Base-by-base conservation (phyloP, 345 rosid genomes). In the Populus tremula region DNA sequence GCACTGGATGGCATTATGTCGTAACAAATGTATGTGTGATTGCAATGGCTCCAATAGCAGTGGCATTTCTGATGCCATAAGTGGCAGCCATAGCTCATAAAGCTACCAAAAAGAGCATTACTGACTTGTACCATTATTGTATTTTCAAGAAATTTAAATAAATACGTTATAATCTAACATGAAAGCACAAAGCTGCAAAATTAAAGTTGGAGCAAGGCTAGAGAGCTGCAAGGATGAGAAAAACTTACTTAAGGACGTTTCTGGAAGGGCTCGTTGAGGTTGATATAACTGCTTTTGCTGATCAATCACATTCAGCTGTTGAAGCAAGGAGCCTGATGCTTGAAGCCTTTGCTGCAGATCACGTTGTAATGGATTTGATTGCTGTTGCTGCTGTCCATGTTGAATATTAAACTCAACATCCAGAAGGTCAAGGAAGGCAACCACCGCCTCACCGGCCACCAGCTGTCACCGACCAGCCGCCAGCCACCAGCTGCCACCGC, bases 251-350 rank as follows among this genome's bases (percentile, higher is more conserved):
- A 95, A 87, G 70, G 98, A 90, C 67, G 94, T 89, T 74, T 93
- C 98, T 12, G 87, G 89, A 86, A 84, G 88, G 69, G 81, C 56
- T 84, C 94, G 87, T 79, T 93, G 96, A 39, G 93, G 83, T 82
- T 87, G 98, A 87, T 87, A 90, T 70, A 93, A 78, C 81, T 92
- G 96, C 88, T 92, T 92, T 84, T 92, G 98, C 78, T 86, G 98
- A 83, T 93, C 97, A 79, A 90, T 84, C 59, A 90, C 85, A 88
- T 85, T 92, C 76, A 88, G 97, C 23, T 87, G 87, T 76, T 90
- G 99, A 88, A 87, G 90, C 88, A 91, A 80, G 80, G 97, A 84
- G 71, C 91, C 89, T 63, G 94, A 77, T 83, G 89, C 82, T 82
- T 89, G 98, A 77, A 91, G 87, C 82, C 98, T 89, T 78, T 89